Conservation (phyloP, 2,329 filamentous ascomycete species). For the Celoporthe dispersa region DNA sequence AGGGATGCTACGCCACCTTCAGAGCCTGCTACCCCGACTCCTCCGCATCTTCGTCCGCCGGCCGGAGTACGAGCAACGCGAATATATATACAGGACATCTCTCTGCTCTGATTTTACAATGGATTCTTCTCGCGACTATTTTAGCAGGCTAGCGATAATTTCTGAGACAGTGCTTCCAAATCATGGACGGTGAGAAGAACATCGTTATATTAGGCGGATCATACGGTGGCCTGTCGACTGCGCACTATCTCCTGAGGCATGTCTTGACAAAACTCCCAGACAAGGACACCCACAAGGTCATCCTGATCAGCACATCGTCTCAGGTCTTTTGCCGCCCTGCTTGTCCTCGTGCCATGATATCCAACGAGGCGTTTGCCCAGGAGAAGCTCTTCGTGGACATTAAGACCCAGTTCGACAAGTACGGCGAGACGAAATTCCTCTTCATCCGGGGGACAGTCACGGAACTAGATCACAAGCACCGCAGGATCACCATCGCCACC, state of each 20-base stretch:
- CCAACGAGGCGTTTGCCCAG: slow-evolving; percentile 47
- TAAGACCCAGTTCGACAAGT: slow-evolving; percentile 43
- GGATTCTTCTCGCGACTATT: too few species aligned
- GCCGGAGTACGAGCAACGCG: not conserved
- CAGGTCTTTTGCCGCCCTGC: slow-evolving; percentile 49
- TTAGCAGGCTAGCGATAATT: not conserved
- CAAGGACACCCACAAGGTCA: slow-evolving; percentile 44
- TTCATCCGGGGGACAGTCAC: slow-evolving; percentile 49
- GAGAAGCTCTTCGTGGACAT: slow-evolving; percentile 51
- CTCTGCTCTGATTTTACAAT: not conserved
- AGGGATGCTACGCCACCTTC: not conserved
- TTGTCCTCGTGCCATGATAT: slow-evolving; percentile 51
- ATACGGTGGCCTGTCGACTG: slow-evolving; percentile 54
- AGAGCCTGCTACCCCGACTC: not conserved
- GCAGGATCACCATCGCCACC: slow-evolving; percentile 39
- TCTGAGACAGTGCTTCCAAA: not conserved
- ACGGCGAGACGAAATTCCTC: slow-evolving; percentile 41
- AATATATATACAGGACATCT: not conserved
- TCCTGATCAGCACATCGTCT: slow-evolving; percentile 48
- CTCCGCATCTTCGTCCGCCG: not conserved
- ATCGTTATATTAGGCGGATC: slow-evolving; percentile 59
- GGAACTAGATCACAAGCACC: slow-evolving; percentile 40
- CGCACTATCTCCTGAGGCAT: slow-evolving; percentile 60
- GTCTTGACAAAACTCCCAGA: slow-evolving; percentile 46
- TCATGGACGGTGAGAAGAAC: slow-evolving; percentile 35